phyloP scores from a whole-genome alignment of 2,329 filamentous ascomycete genomes.

The Ceratocystis destructans region DNA sequence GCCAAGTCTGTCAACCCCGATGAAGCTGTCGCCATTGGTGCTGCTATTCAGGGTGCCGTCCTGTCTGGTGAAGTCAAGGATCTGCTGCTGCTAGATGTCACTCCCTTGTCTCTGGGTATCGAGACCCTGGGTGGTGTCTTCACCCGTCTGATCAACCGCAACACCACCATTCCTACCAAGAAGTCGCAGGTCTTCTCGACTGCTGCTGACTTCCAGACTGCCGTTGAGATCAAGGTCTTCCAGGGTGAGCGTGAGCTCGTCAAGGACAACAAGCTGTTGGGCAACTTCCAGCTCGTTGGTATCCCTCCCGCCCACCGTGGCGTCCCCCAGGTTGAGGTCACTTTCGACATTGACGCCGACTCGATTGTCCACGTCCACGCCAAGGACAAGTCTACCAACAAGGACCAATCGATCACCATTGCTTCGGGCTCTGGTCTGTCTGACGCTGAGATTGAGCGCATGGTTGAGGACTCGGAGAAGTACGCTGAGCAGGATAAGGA shows the following conservation, averaged over 20 bases:
- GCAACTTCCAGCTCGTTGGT: conserved; percentile 98
- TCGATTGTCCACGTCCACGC: conserved; percentile 96
- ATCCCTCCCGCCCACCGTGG: conserved; percentile 93
- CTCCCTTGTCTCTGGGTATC: conserved; percentile 91
- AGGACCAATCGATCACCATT: conserved; percentile 99
- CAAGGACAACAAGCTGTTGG: conserved; percentile 94
- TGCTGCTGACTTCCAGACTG: conserved; percentile 93
- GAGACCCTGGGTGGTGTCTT: conserved; percentile 97
- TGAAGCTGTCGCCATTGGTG: conserved; percentile 94
- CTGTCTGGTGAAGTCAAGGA: conserved; percentile 95
- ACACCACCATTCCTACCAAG: conserved; percentile 98
- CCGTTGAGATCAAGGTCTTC: conserved; percentile 99
- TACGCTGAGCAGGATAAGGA: conserved; percentile 92
- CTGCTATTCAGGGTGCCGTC: conserved; percentile 91
- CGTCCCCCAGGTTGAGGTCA: conserved; percentile 93
- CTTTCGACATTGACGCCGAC: conserved; percentile 96
- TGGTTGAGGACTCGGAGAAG: conserved; percentile 97
- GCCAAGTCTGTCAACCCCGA: conserved; percentile 98
- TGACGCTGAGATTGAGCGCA: conserved; percentile 85
- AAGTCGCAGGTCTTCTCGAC: conserved; percentile 98
- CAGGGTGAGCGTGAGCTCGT: conserved; percentile 99
- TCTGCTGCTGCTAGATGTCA: conserved; percentile 87
- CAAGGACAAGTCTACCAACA: conserved; percentile 98
- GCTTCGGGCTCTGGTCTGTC: conserved; percentile 94
- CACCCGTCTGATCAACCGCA: conserved; percentile 95